Conservation (phyloP, 176 grass and related monocot genomes). For the Carex scoparia region DNA sequence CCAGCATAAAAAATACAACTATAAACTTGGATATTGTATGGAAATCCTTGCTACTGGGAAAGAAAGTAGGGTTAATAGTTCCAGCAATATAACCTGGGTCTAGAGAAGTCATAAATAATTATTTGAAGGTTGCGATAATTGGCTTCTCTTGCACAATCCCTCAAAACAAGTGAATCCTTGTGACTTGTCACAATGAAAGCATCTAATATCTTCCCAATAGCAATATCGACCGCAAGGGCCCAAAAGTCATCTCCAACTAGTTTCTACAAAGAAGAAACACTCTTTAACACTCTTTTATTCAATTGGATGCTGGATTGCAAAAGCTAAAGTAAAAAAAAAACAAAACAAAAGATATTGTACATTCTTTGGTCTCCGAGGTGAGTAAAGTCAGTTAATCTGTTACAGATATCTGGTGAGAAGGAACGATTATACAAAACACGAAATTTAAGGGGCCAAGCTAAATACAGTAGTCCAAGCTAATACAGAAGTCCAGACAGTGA, state of each 20-base stretch:
- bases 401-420: constrained; percentile 1
- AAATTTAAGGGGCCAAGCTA: background rate
- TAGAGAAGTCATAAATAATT: constrained; percentile 78
- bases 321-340: background rate
- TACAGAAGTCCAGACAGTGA: background rate
- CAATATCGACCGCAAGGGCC: constrained; percentile 77
- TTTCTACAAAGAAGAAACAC: constrained; percentile 45
- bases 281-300: constrained; percentile 7
- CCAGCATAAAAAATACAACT: constrained; percentile 12
- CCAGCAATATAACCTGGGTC: constrained; percentile 40
- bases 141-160: constrained; percentile 62
- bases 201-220: constrained; percentile 53
- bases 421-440: background rate
- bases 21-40: background rate
- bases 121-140: constrained; percentile 59
- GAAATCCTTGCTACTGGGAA: background rate
- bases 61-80: background rate
- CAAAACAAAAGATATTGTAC: background rate
- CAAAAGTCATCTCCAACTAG: constrained; percentile 49
- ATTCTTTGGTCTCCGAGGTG: background rate
- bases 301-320: background rate
- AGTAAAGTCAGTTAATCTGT: background rate
- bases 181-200: constrained; percentile 87
- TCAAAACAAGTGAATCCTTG: constrained; percentile 61
- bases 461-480: background rate